These are phyloP conservation scores for Lindgomyces ingoldianus DNA, from an alignment of 495 filamentous ascomycete species.

Conservation along the genomic window DNA sequence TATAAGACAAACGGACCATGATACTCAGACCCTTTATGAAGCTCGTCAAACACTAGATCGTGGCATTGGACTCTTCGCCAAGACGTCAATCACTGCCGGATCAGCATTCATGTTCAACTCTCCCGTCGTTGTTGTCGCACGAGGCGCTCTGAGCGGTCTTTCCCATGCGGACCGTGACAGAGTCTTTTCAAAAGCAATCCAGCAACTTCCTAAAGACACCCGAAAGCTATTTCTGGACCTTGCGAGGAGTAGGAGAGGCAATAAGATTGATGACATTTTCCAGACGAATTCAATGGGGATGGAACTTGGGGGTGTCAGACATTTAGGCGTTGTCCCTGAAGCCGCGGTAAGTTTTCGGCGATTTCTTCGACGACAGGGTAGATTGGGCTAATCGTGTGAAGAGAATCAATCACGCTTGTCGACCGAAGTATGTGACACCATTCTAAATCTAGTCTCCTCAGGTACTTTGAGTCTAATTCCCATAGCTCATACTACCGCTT, in stretches of 20 bases:
- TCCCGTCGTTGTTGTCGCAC: constrained; percentile 22
- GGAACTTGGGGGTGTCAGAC: constrained; percentile 14
- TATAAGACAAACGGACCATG: constrained; percentile 9
- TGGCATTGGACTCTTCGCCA: constrained; percentile 24
- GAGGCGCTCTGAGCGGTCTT: neutral
- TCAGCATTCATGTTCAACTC: constrained; percentile 9
- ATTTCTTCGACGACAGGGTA: too few species aligned
- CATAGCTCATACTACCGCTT: constrained; percentile 27
- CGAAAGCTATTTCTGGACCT: constrained; percentile 7
- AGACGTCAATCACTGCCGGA: constrained; percentile 6
- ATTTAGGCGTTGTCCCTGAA: constrained; percentile 31
- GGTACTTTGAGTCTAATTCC: neutral
- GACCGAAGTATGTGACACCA: constrained; percentile 14
- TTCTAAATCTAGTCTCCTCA: neutral
- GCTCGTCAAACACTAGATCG: constrained; percentile 4
- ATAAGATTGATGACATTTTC: constrained; percentile 20
- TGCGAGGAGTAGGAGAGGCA: constrained; percentile 13
- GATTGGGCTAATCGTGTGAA: too few species aligned
- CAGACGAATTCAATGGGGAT: constrained; percentile 24
- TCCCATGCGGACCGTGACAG: neutral
- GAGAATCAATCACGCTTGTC: constrained; percentile 36
- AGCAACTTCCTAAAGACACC: constrained; percentile 15
- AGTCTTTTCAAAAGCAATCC: constrained; percentile 13
- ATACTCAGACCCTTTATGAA: constrained; percentile 6
- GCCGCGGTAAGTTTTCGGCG: constrained; percentile 31